Conservation (phyloP, 495 filamentous ascomycete species). For the Annulohypoxylon maeteangense region DNA sequence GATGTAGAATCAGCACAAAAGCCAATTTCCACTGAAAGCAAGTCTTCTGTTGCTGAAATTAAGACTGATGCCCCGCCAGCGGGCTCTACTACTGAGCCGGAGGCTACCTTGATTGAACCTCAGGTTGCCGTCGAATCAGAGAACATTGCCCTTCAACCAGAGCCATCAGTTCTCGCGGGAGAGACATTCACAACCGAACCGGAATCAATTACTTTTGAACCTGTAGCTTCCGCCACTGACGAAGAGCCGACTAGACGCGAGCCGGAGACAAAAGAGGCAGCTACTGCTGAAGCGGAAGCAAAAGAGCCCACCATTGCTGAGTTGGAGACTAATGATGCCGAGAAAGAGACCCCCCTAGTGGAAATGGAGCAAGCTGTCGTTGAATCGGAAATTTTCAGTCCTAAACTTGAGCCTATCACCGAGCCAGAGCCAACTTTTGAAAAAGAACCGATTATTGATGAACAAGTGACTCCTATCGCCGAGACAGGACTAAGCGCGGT, state of each 20-base stretch:
- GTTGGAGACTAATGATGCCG: neutral
- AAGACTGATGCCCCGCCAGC: neutral
- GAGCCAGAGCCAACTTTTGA: conserved; percentile 13
- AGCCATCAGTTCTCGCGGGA: neutral
- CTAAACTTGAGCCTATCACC: neutral
- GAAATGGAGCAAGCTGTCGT: conserved; percentile 8
- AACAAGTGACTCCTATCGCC: neutral
- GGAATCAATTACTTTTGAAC: neutral
- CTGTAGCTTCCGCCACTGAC: neutral
- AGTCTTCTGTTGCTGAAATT: neutral
- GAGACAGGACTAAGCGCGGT: neutral
- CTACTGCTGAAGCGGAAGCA: neutral
- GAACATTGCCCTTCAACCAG: neutral
- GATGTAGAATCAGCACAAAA: neutral
- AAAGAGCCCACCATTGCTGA: neutral
- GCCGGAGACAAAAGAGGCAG: neutral
- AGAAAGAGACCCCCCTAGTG: neutral
- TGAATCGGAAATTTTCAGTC: conserved; percentile 11
- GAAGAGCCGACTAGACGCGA: neutral
- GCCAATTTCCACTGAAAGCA: neutral
- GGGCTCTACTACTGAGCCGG: neutral
- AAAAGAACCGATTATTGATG: neutral
- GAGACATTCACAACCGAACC: conserved; percentile 4
- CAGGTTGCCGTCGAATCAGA: conserved; percentile 1
- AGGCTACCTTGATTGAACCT: neutral